Evolutionary conservation across 495 filamentous ascomycete genomes (phyloP), one percentile per base, ranked within the genome.

Genomic region (Jackrogersella minutella): DNA sequence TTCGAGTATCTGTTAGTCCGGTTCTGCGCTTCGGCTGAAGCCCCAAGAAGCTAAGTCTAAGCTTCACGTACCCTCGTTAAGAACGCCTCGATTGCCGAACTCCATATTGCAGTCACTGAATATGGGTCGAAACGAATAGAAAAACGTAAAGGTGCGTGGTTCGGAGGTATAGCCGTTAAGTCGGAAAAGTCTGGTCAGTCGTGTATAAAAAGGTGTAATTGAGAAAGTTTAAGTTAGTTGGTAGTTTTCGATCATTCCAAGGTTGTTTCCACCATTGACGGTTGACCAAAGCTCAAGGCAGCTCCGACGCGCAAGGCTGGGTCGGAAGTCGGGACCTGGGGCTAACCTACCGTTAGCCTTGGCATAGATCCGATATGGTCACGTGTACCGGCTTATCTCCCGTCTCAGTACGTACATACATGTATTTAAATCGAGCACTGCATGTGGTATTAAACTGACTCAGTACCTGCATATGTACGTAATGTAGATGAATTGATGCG

Each of bases 1-100:
- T 46, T 50, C 13, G 2, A 19, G 24, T 1, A 26, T 5, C 7
- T 21, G 51, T 66, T 65, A 71, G 66, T 21, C 16, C 50, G 46
- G 30, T 46, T 40, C 44, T 54, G 13, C 40, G 31, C 44, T 54
- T 19, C 19, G 31, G 52, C 44, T 50, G 50, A 60, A 58, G 36
- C 55, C 57, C 19, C 43, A 24, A 55, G 30, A 43, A 69, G 54
- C 57, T 60, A 2, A 13, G 49, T 39, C 24, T 16, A 36, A 62
- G 49, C 56, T 62, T 70, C 41, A 64, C 62, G 44, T 69, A 91
- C 90, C 90, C 85, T 92, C 89, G 64, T 84, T 90, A 58, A 93
- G 79, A 79, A 84, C 83, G 64, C 90, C 90, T 68, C 88, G 86
- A 43, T 78, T 83, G 61, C 88, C 87, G 74, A 85, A 86, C 72